Base-by-base conservation (phyloP, 495 filamentous ascomycete genomes). In the Staphylotrichum tortipilum region DNA sequence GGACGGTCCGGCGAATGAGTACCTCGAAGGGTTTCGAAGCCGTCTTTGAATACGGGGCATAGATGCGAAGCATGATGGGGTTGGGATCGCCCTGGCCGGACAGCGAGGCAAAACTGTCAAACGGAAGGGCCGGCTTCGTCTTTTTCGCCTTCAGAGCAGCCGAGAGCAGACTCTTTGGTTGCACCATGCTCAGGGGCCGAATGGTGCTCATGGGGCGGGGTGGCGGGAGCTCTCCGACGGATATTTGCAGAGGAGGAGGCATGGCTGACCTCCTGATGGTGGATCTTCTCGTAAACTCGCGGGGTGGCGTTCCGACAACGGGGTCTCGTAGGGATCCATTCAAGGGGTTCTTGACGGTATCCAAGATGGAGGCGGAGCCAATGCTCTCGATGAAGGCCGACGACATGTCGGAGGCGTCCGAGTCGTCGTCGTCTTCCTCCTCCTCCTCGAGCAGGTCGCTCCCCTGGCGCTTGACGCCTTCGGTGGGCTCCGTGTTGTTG, bases 181-280 rank as follows among this genome's bases (percentile, higher is more conserved):
- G 82, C 4, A 88, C 56, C 57, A 83, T 83, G 63, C 89, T 95
- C 52, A 97, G 81, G 7, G 94, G 94, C 17, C 73, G 60, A 2
- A 94, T 68, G 30, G 80, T 85, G 62, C 88, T 95, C 65, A 98
- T 86, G 3, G 94, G 94, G 14, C 90, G 77, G n/a, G 89, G 84
- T 1, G 92, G 88, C 19, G 92, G 92, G 14, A 97, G 76, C n/a
- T 84, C 86, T 11, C 65, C 87, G 70, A 61, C 85, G 63, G 53
- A 78, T 18, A 63, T 67, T 4, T 82, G 77, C 3, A 83, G 74
- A 8, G 79, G 73, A n/a, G 68, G 52, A 2, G 73, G 70, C 46
- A 66, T 63, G 10, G 61, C 66, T 0, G 66, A 71, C 17, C 50
- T 69, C 28, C 70, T 66, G 19, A 76, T 64, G 9, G 75, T 76